Percentiles rank a stretch among this genome's conserved stretches.
phyloP scores from a whole-genome alignment of 2,329 filamentous ascomycete species.

The Trichoderma hamatum region DNA sequence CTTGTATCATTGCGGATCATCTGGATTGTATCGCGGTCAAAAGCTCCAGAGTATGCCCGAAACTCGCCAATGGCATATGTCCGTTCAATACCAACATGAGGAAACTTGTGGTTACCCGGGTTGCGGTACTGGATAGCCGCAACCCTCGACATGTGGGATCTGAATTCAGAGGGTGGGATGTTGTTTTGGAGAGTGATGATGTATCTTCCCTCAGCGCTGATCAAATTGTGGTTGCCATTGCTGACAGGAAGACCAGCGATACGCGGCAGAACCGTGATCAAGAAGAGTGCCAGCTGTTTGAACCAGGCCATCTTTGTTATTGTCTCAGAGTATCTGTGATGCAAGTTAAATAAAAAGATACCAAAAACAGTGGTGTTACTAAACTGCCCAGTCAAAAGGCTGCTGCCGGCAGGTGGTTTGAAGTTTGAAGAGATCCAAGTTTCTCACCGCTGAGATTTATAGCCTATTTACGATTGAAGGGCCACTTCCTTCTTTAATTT shows the following conservation, averaged over 20 bases:
- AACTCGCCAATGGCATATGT: conserved; percentile 40
- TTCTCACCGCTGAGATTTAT: neutral
- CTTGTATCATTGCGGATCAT: conserved; percentile 41
- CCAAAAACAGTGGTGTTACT: neutral
- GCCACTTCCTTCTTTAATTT: neutral
- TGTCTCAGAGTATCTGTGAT: neutral
- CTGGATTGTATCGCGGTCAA: conserved; percentile 47
- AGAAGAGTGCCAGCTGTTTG: conserved; percentile 30
- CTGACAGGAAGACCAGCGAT: conserved; percentile 23
- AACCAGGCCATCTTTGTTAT: conserved; percentile 13
- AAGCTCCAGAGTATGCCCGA: conserved; percentile 48
- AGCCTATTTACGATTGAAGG: neutral
- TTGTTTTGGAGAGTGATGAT: conserved; percentile 51
- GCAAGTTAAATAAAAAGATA: neutral
- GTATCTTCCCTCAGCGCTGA: conserved; percentile 45
- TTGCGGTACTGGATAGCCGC: conserved; percentile 38
- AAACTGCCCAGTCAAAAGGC: neutral
- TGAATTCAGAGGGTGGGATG: conserved; percentile 37
- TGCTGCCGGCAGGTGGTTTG: neutral
- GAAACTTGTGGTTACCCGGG: conserved; percentile 34
- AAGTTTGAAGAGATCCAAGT: neutral
- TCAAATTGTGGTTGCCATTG: neutral
- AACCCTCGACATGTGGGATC: conserved; percentile 42
- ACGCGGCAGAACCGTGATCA: conserved; percentile 25
- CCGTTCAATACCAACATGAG: conserved; percentile 38